phyloP scores from a whole-genome alignment of 495 filamentous ascomycete genomes.

The Penicillium desertorum region DNA sequence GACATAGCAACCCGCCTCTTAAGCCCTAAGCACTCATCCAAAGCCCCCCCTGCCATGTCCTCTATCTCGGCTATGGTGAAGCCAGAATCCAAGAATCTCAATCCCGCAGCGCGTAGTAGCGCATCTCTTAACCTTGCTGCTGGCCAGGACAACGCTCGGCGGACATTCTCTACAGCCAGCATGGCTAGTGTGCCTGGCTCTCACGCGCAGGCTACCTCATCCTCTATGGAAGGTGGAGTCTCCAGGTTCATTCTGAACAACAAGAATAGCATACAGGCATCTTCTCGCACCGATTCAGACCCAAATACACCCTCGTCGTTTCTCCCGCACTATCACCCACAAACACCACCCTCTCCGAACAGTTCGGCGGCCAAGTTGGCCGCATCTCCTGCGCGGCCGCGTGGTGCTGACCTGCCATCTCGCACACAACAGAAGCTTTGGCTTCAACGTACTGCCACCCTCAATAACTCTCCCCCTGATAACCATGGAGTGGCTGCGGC shows the following conservation, averaged over 20 bases:
- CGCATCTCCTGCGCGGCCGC: constrained; percentile 39
- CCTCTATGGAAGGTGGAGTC: constrained; percentile 50
- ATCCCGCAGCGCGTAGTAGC: constrained; percentile 37
- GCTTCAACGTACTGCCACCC: constrained; percentile 48
- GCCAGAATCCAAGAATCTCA: constrained; percentile 33
- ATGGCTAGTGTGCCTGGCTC: constrained; percentile 31
- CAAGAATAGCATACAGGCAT: constrained; percentile 32
- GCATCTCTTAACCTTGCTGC: constrained; percentile 41
- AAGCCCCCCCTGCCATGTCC: constrained; percentile 50
- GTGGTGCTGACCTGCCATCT: constrained; percentile 40
- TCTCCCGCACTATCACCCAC: constrained; percentile 49
- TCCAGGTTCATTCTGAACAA: constrained; percentile 46
- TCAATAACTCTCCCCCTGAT: constrained; percentile 51
- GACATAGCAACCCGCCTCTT: constrained; percentile 45
- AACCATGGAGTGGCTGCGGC: constrained; percentile 35
- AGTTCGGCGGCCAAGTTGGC: constrained; percentile 18
- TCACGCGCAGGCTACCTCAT: constrained; percentile 40
- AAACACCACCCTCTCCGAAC: constrained; percentile 45
- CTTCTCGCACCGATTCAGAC: constrained; percentile 47
- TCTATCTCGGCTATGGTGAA: constrained; percentile 49
- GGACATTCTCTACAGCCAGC: constrained; percentile 33
- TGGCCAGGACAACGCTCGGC: constrained; percentile 38
- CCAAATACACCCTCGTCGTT: constrained; percentile 51
- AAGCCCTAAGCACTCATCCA: constrained; percentile 43
- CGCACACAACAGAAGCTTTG: constrained; percentile 52